Percentiles rank a stretch among this genome's conserved stretches.
These are phyloP conservation scores for Calycina marina DNA, from an alignment of 2,329 filamentous ascomycete genomes.

Conservation along the genomic window DNA sequence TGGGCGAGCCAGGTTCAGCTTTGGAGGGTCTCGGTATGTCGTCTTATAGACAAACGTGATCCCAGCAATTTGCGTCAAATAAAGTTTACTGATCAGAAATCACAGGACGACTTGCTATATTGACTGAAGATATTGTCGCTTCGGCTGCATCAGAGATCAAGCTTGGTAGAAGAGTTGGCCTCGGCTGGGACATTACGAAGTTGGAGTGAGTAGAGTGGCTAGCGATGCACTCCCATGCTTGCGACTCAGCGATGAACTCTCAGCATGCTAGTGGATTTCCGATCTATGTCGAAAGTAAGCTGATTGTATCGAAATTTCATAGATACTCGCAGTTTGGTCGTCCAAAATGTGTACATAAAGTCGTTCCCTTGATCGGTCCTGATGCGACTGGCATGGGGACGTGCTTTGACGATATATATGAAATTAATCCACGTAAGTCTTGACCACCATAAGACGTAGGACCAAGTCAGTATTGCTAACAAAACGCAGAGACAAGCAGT, in stretches of 20 bases:
- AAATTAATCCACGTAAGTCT: slow-evolving; percentile 31
- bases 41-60: neutral
- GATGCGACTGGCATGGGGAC: slow-evolving; percentile 20
- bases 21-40: slow-evolving; percentile 11
- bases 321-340: slow-evolving; percentile 38
- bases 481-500: slow-evolving; percentile 28
- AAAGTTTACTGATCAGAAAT: neutral
- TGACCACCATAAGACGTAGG: neutral
- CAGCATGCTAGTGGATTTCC: too few relatives aligned
- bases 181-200: slow-evolving; percentile 41
- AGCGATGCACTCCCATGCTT: too few relatives aligned
- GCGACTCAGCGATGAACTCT: too few relatives aligned
- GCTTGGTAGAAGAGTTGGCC: slow-evolving; percentile 33
- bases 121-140: slow-evolving; percentile 37
- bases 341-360: slow-evolving; percentile 33
- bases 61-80: neutral
- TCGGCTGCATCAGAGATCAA: slow-evolving; percentile 32
- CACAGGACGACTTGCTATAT: slow-evolving; percentile 26
- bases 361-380: slow-evolving; percentile 30
- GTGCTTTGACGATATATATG: slow-evolving; percentile 35
- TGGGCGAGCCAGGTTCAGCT: slow-evolving; percentile 10
- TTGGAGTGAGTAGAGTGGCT: too few relatives aligned
- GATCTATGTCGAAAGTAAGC: too few relatives aligned
- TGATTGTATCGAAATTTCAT: too few relatives aligned
- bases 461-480: too few relatives aligned